A percentile compares a stretch with the other conserved stretches of the same genome.
These are phyloP conservation scores for Dryadomyces sulphureus DNA, from an alignment of 2,329 filamentous ascomycete species.

Conservation along the genomic window DNA sequence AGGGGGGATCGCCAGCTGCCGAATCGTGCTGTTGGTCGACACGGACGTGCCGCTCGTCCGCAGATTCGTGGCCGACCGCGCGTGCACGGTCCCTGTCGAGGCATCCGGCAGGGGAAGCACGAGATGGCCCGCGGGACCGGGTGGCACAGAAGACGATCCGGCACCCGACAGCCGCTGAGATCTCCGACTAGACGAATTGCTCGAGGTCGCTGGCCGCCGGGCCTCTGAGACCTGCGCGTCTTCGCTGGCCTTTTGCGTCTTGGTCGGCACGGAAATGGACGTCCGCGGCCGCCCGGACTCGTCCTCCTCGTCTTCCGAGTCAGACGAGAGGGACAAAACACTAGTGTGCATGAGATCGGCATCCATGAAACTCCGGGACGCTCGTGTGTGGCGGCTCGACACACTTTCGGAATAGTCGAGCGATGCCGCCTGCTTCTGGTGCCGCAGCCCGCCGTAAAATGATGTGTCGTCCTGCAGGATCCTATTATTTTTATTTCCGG, in stretches of 20 bases:
- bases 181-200: not conserved
- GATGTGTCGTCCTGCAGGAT: too few relatives aligned
- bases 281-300: constrained; percentile 17
- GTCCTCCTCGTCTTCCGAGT: constrained; percentile 35
- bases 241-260: not conserved
- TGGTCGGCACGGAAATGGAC: constrained; percentile 13
- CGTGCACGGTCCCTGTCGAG: accelerated
- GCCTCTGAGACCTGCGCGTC: not conserved
- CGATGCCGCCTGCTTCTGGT: not conserved
- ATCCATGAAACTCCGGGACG: constrained; percentile 34
- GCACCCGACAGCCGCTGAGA: too few relatives aligned
- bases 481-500: not conserved
- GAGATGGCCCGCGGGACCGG: too few relatives aligned
- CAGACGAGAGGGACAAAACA: constrained; percentile 40
- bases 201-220: not conserved
- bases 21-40: constrained; percentile 7
- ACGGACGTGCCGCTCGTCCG: constrained; percentile 17
- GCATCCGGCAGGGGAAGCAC: too few relatives aligned
- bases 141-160: too few relatives aligned
- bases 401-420: constrained; percentile 32
- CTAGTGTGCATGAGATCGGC: constrained; percentile 40
- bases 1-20: constrained; percentile 3
- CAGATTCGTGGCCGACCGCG: constrained; percentile 9
- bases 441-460: too few relatives aligned
- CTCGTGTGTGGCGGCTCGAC: constrained; percentile 39